Evolutionary conservation across 1,139 yeast species (phyloP).

Genomic region (Blastobotrys indianensis): DNA sequence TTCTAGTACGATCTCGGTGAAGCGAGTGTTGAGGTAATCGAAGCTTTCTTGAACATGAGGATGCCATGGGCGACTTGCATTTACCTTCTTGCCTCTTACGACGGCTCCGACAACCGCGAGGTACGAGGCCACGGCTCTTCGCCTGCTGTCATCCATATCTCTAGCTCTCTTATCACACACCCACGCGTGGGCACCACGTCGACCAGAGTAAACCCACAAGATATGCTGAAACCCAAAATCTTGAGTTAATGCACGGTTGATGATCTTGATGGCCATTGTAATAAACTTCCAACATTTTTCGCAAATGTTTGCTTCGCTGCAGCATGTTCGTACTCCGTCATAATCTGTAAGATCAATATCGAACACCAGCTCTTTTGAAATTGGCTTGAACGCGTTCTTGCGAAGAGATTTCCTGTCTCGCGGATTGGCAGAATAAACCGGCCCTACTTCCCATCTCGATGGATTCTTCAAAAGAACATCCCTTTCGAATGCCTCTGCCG

Average conservation of each 20-base stretch:
- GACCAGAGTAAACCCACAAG: constrained; percentile 95
- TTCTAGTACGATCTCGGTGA: constrained; percentile 57
- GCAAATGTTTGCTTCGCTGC: constrained; percentile 81
- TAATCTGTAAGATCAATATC: constrained; percentile 98
- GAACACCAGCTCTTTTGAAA: constrained; percentile 81
- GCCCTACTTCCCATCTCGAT: constrained; percentile 91
- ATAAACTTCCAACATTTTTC: constrained; percentile 91
- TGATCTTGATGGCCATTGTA: constrained; percentile 73
- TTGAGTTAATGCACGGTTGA: constrained; percentile 65
- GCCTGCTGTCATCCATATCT: constrained; percentile 57
- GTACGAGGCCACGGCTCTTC: constrained; percentile 79
- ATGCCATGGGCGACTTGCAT: constrained; percentile 74
- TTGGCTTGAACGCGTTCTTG: constrained; percentile 72
- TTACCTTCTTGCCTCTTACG: constrained; percentile 41
- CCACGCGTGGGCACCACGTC: constrained; percentile 99
- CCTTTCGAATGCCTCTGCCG: constrained; percentile 66
- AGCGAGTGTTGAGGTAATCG: constrained; percentile 56
- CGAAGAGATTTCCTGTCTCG: constrained; percentile 75
- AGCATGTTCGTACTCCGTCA: constrained; percentile 90
- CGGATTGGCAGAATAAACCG: constrained; percentile 83
- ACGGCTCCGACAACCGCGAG: constrained; percentile 66
- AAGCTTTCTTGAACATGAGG: constrained; percentile 71
- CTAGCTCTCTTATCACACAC: constrained; percentile 83
- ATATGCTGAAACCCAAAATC: constrained; percentile 87
- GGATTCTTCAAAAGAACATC: constrained; percentile 74